These are phyloP conservation scores for Exidia glandulosa DNA, from an alignment of 768 basidiomycete genomes.

Conservation along the genomic window DNA sequence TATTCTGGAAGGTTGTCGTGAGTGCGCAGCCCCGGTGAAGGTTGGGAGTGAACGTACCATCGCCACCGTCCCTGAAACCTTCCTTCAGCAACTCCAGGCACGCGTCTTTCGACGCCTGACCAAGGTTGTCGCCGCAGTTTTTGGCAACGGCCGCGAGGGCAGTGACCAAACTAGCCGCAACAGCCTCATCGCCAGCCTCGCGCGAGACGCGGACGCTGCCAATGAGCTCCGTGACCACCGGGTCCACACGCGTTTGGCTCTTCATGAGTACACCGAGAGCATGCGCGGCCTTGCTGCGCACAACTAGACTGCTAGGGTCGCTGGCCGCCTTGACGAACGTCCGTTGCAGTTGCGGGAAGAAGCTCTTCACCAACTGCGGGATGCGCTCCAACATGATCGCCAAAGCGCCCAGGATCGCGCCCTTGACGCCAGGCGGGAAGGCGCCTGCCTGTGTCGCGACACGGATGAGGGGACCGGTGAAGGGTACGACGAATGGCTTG, in stretches of 20 bases:
- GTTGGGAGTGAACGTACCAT: constrained; percentile 33
- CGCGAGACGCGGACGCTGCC: constrained; percentile 13
- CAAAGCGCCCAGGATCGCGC: constrained; percentile 78
- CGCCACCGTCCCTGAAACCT: constrained; percentile 62
- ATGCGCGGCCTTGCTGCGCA: constrained; percentile 71
- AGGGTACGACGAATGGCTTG: constrained; percentile 91
- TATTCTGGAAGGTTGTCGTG: constrained; percentile 43
- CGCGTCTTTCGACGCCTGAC: constrained; percentile 59
- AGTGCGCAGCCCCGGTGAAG: constrained; percentile 4
- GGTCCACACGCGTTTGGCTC: constrained; percentile 83
- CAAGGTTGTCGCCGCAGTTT: constrained; percentile 62
- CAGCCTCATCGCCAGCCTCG: constrained; percentile 40
- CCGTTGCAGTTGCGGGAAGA: constrained; percentile 95
- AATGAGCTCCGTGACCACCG: constrained; percentile 83
- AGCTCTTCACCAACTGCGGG: constrained; percentile 85
- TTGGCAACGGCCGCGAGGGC: constrained; percentile 68
- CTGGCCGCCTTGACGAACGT: constrained; percentile 91
- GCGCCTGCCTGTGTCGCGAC: constrained; percentile 84
- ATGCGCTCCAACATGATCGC: constrained; percentile 77
- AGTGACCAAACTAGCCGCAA: constrained; percentile 63
- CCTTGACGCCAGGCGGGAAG: constrained; percentile 88
- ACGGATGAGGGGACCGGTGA: constrained; percentile 91
- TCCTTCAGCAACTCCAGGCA: constrained; percentile 69
- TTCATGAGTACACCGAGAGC: constrained; percentile 87
- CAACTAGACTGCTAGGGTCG: constrained; percentile 65